Conservation (phyloP, 2,329 filamentous ascomycete genomes). For the Colletotrichum kahawae region DNA sequence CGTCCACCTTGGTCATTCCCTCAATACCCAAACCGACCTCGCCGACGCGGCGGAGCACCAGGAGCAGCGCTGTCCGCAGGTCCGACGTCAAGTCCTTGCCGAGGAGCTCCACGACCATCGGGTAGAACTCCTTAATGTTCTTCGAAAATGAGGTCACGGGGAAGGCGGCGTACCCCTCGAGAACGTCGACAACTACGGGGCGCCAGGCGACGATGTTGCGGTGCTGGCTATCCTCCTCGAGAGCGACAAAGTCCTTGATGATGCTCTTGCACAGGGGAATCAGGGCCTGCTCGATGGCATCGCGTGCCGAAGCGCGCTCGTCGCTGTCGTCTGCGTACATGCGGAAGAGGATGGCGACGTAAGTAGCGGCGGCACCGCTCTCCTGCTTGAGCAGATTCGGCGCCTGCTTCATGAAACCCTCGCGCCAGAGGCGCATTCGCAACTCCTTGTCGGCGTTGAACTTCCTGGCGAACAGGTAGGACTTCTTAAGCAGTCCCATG, state of each 20-base stretch:
- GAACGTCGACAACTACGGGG: constrained; percentile 93
- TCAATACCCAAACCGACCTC: constrained; percentile 71
- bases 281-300: constrained; percentile 87
- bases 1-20: constrained; percentile 44
- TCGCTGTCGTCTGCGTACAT: constrained; percentile 94
- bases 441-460: constrained; percentile 99
- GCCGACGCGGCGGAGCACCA: constrained; percentile 80
- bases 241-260: constrained; percentile 79
- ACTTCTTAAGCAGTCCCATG: constrained; percentile 94
- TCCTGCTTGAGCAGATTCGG: constrained; percentile 98
- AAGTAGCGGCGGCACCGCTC: constrained; percentile 88
- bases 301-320: constrained; percentile 79
- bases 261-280: constrained; percentile 97
- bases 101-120: constrained; percentile 81
- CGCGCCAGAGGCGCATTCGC: constrained; percentile 90
- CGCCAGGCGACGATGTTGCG: constrained; percentile 97
- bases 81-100: constrained; percentile 82
- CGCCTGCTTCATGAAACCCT: constrained; percentile 99
- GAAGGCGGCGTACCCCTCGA: constrained; percentile 91
- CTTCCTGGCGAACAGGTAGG: constrained; percentile 92
- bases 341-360: constrained; percentile 92
- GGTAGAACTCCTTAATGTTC: constrained; percentile 85
- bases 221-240: constrained; percentile 97
- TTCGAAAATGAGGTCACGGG: constrained; percentile 79
- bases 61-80: constrained; percentile 77